These are phyloP conservation scores for Backusella mclennaniae DNA, from an alignment of 192 early-diverging fungal species.

Conservation along the genomic window DNA sequence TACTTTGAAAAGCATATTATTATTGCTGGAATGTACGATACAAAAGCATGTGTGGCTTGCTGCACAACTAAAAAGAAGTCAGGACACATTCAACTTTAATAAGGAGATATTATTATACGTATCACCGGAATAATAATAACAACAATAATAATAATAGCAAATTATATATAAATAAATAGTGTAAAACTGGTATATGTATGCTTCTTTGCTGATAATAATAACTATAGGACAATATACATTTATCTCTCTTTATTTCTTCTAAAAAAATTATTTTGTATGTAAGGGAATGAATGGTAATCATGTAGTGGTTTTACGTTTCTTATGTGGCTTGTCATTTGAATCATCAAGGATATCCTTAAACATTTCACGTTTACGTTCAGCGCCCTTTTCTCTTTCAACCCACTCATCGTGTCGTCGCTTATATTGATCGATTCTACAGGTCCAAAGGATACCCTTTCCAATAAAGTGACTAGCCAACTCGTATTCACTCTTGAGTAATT, in stretches of 20 bases:
- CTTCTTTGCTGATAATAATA: background rate
- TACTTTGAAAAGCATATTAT: constrained; percentile 45
- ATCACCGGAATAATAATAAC: background rate
- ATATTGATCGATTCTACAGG: constrained; percentile 76
- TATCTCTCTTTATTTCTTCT: background rate
- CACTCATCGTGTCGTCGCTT: constrained; percentile 75
- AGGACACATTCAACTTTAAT: background rate
- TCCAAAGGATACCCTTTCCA: constrained; percentile 74
- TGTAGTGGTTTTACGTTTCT: background rate
- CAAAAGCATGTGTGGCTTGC: constrained; percentile 5
- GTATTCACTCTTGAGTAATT: constrained; percentile 58
- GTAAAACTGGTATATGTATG: background rate
- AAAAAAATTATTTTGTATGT: background rate
- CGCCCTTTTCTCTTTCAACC: constrained; percentile 68
- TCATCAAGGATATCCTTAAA: constrained; percentile 76
- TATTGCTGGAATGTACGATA: constrained; percentile 14
- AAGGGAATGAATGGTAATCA: background rate
- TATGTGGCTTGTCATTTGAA: constrained; percentile 5
- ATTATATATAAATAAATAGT: background rate
- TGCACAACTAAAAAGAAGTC: constrained; percentile 4
- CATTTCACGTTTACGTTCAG: constrained; percentile 74
- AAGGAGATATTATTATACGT: background rate
- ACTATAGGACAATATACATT: background rate
- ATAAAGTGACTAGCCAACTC: constrained; percentile 60
- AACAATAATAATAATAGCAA: background rate